These are phyloP conservation scores for Alectoria sarmentosa DNA, from an alignment of 495 filamentous ascomycete species.

Conservation along the genomic window DNA sequence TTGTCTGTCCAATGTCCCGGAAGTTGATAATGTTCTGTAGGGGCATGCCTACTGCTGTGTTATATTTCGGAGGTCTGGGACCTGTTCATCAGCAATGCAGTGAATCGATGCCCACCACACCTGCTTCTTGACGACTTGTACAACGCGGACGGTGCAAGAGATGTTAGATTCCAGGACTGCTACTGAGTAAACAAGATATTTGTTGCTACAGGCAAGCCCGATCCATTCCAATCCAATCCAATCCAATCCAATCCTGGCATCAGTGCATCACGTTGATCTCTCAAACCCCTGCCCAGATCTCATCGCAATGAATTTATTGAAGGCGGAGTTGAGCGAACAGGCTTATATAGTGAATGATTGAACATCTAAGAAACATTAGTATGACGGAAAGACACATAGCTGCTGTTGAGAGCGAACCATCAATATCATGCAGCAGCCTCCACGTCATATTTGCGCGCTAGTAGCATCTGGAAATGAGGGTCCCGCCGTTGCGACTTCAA, in stretches of 20 bases:
- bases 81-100: not conserved
- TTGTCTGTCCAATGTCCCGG: conserved; percentile 69
- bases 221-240: no score
- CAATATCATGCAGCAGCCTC: not conserved
- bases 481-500: not conserved
- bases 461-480: conserved; percentile 9
- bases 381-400: no score
- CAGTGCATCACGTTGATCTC: not conserved
- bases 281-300: not conserved
- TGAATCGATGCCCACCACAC: no score
- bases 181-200: not conserved
- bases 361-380: no score
- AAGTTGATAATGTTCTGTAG: conserved; percentile 74
- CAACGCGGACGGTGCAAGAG: not conserved
- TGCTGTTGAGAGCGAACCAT: no score
- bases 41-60: no score
- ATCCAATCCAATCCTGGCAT: no score
- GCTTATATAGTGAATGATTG: no score
- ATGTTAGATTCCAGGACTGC: no score
- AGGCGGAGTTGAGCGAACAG: no score
- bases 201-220: no score
- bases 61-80: not conserved
- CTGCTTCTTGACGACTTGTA: not conserved
- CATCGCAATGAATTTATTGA: no score
- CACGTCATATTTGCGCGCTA: conserved; percentile 15